Base-by-base conservation (phyloP, 345 rosid genomes). In the Rhizophora mangle region DNA sequence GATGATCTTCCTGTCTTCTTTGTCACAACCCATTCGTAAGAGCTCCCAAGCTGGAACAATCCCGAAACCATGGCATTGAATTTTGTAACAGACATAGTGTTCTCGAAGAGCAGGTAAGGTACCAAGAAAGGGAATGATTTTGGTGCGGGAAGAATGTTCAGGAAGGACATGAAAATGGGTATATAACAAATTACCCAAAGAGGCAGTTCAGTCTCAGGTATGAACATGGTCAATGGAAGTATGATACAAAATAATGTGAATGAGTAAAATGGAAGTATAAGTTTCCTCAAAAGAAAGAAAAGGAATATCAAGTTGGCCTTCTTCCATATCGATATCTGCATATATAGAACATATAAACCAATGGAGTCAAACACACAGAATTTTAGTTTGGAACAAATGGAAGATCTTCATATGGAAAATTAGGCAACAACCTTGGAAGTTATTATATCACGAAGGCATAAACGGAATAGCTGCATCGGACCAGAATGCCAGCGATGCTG, bases 21-120 rank as follows among this genome's bases (percentile, higher is more conserved):
- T 5, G 98, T 90, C 59, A 92, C 98, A 4, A 88, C 90, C 96
- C 93, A 90, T 62, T 92, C 96, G 6, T 92, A 90, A 11, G 98
- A 94, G 31, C 92, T 88, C 57, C 98, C 98, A 0, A 92, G 90
- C 84, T 90, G 96, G 60, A 92, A 92, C 18, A 92, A 72, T 53
- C 98, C 98, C 1, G 98, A 92, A n/a, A 92, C 74, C 98, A 88
- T 92, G 76, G 98, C 98, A 2, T 90, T 92, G 90, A 92, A 92
- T 73, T 92, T 92, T 57, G 98, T 92, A 31, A 92, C 95, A 0
- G 98, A 92, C 98, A 92, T 89, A 16, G 96, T 92, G 90, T 92
- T 92, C 72, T 92, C 97, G 3, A 91, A 92, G 39, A 92, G 90
- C 2, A 92, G 87, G 76, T 92, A 92, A 4, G 98, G 95, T 59